phyloP scores from a whole-genome alignment of 768 basidiomycete species.

The Rhodotorula diobovata region DNA sequence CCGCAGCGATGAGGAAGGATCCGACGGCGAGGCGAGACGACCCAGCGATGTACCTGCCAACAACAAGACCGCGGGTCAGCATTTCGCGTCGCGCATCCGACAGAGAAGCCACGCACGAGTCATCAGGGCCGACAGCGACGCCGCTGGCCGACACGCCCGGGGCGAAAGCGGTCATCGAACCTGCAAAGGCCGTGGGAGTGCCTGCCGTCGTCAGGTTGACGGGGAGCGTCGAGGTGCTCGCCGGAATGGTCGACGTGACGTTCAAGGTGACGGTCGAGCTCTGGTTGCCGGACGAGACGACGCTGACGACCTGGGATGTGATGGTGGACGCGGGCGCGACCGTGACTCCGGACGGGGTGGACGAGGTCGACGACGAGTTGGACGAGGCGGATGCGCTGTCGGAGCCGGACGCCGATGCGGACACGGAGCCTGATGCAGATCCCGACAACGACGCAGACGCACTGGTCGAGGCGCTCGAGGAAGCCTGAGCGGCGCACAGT shows the following conservation, averaged over 20 bases:
- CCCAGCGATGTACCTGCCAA: constrained; percentile 5
- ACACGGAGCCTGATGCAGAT: neutral
- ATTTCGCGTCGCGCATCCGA: fast-evolving
- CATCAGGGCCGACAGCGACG: constrained; percentile 18
- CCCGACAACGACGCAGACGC: neutral
- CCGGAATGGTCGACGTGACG: neutral
- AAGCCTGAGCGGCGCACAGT: neutral
- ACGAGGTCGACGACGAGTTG: neutral
- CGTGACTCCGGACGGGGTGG: neutral
- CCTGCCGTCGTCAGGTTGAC: constrained; percentile 15
- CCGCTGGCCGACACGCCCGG: constrained; percentile 7
- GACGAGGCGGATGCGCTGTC: neutral
- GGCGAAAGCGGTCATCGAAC: constrained; percentile 14
- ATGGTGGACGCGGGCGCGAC: neutral
- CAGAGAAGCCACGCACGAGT: neutral
- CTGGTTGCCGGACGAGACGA: constrained; percentile 4
- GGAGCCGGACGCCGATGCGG: neutral
- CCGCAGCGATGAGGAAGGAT: neutral
- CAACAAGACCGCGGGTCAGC: neutral
- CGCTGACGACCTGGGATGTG: constrained; percentile 5
- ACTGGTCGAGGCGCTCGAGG: neutral
- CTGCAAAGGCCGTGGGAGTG: neutral
- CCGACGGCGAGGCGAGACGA: neutral
- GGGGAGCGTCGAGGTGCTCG: neutral
- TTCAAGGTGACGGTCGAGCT: constrained; percentile 11